phyloP scores from a whole-genome alignment of 305 asterid species.

The Fraxinus baroniana region DNA sequence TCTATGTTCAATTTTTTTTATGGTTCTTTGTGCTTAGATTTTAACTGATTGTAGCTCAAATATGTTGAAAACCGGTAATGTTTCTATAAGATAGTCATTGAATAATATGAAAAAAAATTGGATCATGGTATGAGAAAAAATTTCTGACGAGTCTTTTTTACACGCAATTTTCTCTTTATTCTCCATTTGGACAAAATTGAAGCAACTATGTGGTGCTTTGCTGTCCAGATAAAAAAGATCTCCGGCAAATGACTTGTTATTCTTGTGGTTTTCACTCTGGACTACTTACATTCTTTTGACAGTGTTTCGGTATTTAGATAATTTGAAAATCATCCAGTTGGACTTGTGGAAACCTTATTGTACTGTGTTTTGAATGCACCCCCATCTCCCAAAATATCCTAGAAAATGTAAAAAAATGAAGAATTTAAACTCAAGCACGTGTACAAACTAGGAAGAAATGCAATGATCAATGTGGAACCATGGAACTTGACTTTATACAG shows the following conservation, averaged over 20 bases:
- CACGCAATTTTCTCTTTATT: neutral
- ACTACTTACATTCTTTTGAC: neutral
- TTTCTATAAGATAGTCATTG: neutral
- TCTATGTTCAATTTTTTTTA: neutral
- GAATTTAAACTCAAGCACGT: conserved; percentile 9
- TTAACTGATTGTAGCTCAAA: neutral
- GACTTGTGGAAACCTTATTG: conserved; percentile 4
- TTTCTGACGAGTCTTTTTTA: neutral
- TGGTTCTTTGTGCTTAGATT: neutral
- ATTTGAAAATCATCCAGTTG: neutral
- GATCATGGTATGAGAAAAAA: neutral
- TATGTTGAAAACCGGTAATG: neutral
- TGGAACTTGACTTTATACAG: neutral
- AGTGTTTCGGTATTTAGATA: neutral
- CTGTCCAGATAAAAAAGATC: neutral
- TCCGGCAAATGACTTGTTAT: neutral
- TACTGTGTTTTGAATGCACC: neutral
- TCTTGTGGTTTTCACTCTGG: neutral
- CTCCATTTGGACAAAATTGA: neutral
- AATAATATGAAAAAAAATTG: neutral
- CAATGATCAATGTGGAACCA: neutral
- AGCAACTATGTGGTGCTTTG: neutral
- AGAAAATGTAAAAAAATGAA: neutral
- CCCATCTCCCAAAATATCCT: neutral
- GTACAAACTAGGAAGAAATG: neutral